A percentile compares a stretch with the other conserved stretches of the same genome.
Conservation (phyloP, 805 yeast genomes). For the Saccharomyces paradoxus region DNA sequence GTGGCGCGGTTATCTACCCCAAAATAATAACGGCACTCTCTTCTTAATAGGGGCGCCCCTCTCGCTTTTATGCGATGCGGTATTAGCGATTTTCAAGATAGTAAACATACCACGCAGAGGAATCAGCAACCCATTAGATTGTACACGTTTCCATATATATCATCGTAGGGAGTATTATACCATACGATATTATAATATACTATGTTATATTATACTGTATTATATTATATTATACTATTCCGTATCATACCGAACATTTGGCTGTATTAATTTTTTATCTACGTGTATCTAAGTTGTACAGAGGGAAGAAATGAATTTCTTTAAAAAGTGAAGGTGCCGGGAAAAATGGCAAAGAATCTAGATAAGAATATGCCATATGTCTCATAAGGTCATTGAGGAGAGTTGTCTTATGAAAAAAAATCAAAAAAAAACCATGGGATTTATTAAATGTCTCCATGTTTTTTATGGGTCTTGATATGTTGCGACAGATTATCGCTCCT, state of each 20-base stretch:
- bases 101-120: too few relatives aligned
- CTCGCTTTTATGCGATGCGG: neutral
- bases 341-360: neutral
- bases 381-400: neutral
- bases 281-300: neutral
- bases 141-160: neutral
- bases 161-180: neutral
- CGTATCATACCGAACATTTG: neutral
- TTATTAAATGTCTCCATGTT: conserved; percentile 24
- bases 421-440: neutral
- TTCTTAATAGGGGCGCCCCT: neutral
- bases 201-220: neutral
- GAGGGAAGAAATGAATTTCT: neutral
- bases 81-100: neutral
- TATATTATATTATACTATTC: neutral
- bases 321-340: neutral
- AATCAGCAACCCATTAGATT: neutral
- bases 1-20: neutral
- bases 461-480: conserved; percentile 48
- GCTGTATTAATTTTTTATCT: neutral
- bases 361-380: neutral
- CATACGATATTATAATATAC: neutral
- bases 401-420: neutral
- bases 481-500: conserved; percentile 61
- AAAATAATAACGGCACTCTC: neutral